Evolutionary conservation across 2,329 filamentous ascomycete genomes (phyloP), one percentile per base, ranked within the genome.

Genomic region (Trichophyton simii): DNA sequence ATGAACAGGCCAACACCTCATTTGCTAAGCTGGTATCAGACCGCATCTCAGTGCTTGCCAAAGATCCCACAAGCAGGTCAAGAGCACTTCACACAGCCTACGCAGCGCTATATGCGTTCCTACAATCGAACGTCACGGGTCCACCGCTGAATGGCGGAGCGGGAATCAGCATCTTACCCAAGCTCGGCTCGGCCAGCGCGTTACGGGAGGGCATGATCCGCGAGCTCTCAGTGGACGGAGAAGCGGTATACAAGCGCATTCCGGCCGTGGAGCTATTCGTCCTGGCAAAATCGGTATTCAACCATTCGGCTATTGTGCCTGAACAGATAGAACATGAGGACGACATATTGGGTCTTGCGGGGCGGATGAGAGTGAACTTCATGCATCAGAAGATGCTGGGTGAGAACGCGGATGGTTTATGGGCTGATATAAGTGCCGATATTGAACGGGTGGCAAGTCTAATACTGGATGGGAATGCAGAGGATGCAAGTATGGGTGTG

Each of bases 61-160:
- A 66, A 13, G 50, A 11, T 11, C 31, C 22, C 20, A 9, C 28
- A 3, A 8, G 1, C 60, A 69, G 72, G 58, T 76, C 75, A 3
- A 72, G 74, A 57, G 63, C 79, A 6, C 65, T 84, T 60, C 76
- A 83, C 52, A 76, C 87, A 38, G 88, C 84, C 8, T 76, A 89
- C 57, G 85, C 87, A 0, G 83, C 87, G 1, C 79, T 96, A 9
- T 82, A 89, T 69, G 83, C 86, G 9, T 96, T 96, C 71, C 74
- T 96, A 15, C 91, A 96, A 72, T 84, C 85, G 0, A 96, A 90
- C 70, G 88, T 95, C 60, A 96, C 91, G 2, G 91, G 91, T 0
- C 91, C 91, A 0, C 86, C 90, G 0, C 77, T 95, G n/a, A 75
- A 78, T 0, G 86, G 84, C 69, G 73, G 74, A 25, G 74, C 81